These are phyloP conservation scores for Dioscorea alata DNA, from an alignment of 106 monocot species.

Conservation along the genomic window DNA sequence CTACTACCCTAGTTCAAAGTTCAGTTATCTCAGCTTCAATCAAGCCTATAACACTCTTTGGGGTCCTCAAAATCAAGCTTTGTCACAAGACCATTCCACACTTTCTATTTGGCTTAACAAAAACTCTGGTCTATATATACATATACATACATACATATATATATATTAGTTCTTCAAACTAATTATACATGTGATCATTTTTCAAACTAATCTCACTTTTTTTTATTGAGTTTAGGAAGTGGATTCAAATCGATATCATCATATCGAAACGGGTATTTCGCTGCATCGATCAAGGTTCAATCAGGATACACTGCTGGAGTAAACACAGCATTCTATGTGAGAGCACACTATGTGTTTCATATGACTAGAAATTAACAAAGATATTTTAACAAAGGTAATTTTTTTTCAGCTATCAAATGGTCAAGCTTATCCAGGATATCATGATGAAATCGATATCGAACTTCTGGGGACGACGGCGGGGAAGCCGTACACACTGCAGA, in stretches of 20 bases:
- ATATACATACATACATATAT: neutral
- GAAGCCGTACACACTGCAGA: constrained; percentile 59
- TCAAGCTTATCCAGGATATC: constrained; percentile 58
- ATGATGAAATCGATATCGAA: constrained; percentile 75
- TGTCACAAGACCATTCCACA: constrained; percentile 39
- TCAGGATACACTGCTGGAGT: constrained; percentile 55
- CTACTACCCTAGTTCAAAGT: constrained; percentile 58
- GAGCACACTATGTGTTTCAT: neutral
- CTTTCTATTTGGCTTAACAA: constrained; percentile 56
- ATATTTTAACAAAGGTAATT: too few species aligned
- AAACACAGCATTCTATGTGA: constrained; percentile 50
- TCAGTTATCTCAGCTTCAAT: constrained; percentile 24
- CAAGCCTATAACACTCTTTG: constrained; percentile 42
- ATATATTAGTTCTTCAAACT: neutral
- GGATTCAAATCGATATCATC: constrained; percentile 46
- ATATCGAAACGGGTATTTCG: constrained; percentile 42
- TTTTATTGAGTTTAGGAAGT: constrained; percentile 20
- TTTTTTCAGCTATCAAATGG: constrained; percentile 47
- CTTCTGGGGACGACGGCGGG: constrained; percentile 67
- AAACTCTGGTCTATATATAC: constrained; percentile 29
- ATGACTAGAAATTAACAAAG: too few species aligned
- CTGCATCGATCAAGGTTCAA: constrained; percentile 44
- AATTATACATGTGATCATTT: neutral
- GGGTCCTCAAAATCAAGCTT: constrained; percentile 48
- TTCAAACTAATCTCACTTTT: neutral